phyloP scores from a whole-genome alignment of 1,284 basidiomycete genomes.

The Macrocystidia cucumis region DNA sequence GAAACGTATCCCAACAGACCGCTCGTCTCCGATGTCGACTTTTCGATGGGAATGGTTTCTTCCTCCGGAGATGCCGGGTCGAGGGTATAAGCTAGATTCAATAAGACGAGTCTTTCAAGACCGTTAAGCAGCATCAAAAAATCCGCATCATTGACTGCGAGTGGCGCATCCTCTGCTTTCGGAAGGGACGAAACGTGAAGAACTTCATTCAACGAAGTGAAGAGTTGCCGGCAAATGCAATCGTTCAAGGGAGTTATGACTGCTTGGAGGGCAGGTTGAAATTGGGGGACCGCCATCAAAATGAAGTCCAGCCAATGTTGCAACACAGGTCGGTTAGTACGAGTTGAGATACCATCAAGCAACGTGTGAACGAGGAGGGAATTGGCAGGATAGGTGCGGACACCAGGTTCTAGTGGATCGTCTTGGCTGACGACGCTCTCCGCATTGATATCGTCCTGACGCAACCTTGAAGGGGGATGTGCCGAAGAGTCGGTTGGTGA shows the following conservation, averaged over 20 bases:
- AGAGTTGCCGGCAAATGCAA: slow-evolving; percentile 74
- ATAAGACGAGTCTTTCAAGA: slow-evolving; percentile 71
- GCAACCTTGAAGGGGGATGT: slow-evolving; percentile 15
- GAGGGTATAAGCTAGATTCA: slow-evolving; percentile 49
- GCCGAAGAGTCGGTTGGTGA: slow-evolving; percentile 16
- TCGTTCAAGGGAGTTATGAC: slow-evolving; percentile 78
- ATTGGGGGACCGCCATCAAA: slow-evolving; percentile 82
- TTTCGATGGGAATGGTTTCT: slow-evolving; percentile 45
- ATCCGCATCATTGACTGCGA: slow-evolving; percentile 71
- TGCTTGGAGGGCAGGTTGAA: slow-evolving; percentile 61
- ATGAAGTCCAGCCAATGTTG: slow-evolving; percentile 98
- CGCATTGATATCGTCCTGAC: slow-evolving; percentile 20
- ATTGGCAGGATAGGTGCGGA: slow-evolving; percentile 42
- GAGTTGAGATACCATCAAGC: slow-evolving; percentile 69
- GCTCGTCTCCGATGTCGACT: slow-evolving; percentile 40
- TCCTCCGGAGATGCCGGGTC: slow-evolving; percentile 51
- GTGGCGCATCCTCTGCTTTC: slow-evolving; percentile 30
- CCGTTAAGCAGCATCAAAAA: slow-evolving; percentile 79
- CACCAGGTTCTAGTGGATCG: slow-evolving; percentile 15
- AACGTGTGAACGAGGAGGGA: slow-evolving; percentile 74
- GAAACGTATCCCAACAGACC: slow-evolving; percentile 79
- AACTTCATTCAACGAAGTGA: slow-evolving; percentile 49
- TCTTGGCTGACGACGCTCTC: slow-evolving; percentile 20
- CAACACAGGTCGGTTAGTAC: slow-evolving; percentile 70
- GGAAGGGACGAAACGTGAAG: slow-evolving; percentile 30